phyloP scores from a whole-genome alignment of 73 alveolate species.

The Tetrahymena elliotti region DNA sequence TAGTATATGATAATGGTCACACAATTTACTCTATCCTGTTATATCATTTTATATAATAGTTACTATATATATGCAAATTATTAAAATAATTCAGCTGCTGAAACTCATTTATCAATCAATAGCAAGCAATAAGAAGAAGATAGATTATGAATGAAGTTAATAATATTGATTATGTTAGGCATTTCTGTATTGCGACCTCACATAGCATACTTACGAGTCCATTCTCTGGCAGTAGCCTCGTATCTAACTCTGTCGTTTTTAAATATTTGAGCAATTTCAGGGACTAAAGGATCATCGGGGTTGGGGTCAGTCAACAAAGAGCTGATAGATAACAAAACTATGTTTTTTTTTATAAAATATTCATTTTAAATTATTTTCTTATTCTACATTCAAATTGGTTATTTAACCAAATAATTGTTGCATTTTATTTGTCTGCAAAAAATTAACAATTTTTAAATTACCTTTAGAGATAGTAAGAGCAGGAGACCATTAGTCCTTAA shows the following conservation, averaged over 20 bases:
- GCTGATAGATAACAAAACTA: constrained; percentile 67
- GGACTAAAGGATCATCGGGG: constrained; percentile 86
- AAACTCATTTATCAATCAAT: neutral
- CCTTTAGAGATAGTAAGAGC: constrained; percentile 71
- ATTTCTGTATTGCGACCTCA: neutral
- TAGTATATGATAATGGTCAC: neutral
- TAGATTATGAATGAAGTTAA: neutral
- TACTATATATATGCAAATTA: neutral
- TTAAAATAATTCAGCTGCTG: neutral
- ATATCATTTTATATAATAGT: neutral
- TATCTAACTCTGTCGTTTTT: constrained; percentile 55
- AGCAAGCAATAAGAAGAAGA: neutral
- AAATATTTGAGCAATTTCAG: constrained; percentile 65
- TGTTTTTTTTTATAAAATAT: neutral
- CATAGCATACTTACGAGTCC: constrained; percentile 68
- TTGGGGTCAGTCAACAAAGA: constrained; percentile 84
- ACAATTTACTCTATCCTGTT: neutral
- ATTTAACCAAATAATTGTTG: neutral
- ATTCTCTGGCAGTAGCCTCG: constrained; percentile 76
- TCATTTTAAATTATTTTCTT: no score
- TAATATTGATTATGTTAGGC: neutral
- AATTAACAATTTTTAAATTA: neutral
- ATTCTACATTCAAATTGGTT: neutral
- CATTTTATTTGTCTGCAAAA: neutral
- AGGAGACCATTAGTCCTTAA: constrained; percentile 83